A percentile compares a stretch with the other conserved stretches of the same genome.
These are phyloP conservation scores for Cercospora beticola DNA, from an alignment of 2,329 filamentous ascomycete species.

Conservation along the genomic window DNA sequence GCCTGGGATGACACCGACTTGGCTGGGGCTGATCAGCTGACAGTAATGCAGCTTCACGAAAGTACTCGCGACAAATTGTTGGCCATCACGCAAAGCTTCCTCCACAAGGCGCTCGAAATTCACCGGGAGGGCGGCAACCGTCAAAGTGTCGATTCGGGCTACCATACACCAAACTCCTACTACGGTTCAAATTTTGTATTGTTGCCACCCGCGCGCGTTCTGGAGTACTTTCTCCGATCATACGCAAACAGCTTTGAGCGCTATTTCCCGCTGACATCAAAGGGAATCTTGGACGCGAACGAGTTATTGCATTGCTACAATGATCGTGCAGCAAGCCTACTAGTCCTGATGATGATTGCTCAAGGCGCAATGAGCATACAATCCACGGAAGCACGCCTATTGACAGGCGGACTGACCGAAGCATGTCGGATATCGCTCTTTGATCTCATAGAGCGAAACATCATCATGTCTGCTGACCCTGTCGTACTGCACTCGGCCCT, in stretches of 20 bases:
- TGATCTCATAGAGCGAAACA: slow-evolving; percentile 69
- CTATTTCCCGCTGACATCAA: slow-evolving; percentile 63
- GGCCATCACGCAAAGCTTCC: slow-evolving; percentile 68
- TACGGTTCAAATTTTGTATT: slow-evolving; percentile 63
- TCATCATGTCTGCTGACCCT: slow-evolving; percentile 65
- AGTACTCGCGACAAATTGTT: slow-evolving; percentile 66
- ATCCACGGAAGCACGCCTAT: slow-evolving; percentile 62
- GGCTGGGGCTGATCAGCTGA: slow-evolving; percentile 48
- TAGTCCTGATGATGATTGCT: slow-evolving; percentile 70
- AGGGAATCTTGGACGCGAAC: slow-evolving; percentile 64
- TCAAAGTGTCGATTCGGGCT: slow-evolving; percentile 19
- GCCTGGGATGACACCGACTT: slow-evolving; percentile 51
- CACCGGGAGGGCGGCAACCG: slow-evolving; percentile 51
- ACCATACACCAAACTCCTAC: slow-evolving; percentile 49
- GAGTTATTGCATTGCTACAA: slow-evolving; percentile 62
- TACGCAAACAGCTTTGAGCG: slow-evolving; percentile 66
- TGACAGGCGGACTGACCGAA: slow-evolving; percentile 67
- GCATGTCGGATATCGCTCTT: slow-evolving; percentile 71
- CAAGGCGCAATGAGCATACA: slow-evolving; percentile 68
- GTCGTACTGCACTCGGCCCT: slow-evolving; percentile 65
- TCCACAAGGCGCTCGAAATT: slow-evolving; percentile 69
- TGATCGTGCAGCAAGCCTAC: slow-evolving; percentile 63
- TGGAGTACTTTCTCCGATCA: slow-evolving; percentile 66
- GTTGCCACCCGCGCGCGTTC: slow-evolving; percentile 63
- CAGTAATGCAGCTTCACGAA: slow-evolving; percentile 52